Evolutionary conservation across 306 rosid genomes (phyloP), one percentile per base, ranked within the genome.

Genomic region (Carpinus viminea): DNA sequence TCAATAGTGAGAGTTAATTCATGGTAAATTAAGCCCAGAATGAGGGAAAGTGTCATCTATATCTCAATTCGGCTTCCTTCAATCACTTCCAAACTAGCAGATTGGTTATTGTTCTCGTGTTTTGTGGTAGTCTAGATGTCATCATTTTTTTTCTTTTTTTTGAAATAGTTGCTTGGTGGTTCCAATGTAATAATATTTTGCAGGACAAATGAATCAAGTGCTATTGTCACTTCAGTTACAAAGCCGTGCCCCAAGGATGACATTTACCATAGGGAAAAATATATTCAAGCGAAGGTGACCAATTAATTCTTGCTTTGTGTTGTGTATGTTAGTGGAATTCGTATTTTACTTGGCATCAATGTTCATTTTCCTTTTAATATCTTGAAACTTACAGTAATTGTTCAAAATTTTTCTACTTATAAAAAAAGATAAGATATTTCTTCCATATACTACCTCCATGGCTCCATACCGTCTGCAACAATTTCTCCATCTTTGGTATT

Each of bases 211-310:
- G 89, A 84, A 60, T 36, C 90, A 80, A 70, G 80, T 78, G 83
- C 74, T 71, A 24, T 26, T 15, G 60, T 70, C 28, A 20, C 78
- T 20, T 61, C 87, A 17, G 85, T 91, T 74, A 68, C 47, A 38
- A 95, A 95, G 84, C 98, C 97, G 57, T 76, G 90, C 75, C 85
- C 88, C 57, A 74, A 79, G 48, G 96, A 88, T 80, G 82, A 91
- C 77, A 86, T 76, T 80, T 92, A 90, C 74, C 51, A 53, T 50
- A 92, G 89, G 87, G 98, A 95, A 83, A 95, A 83, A 79, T 95
- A 83, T 82, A 91, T 95, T 85, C 98, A 95, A 60, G 97, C 93
- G 74, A 95, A 95, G 96, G 98, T 94, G 76, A 82, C 54, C 71
- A 61, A 2, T 51, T 60, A 26, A 59, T 53, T 45, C 38, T 47